A percentile compares a stretch with the other conserved stretches of the same genome.
Conservation (phyloP, 257 asterid genomes). For the Forsythia suspensa region DNA sequence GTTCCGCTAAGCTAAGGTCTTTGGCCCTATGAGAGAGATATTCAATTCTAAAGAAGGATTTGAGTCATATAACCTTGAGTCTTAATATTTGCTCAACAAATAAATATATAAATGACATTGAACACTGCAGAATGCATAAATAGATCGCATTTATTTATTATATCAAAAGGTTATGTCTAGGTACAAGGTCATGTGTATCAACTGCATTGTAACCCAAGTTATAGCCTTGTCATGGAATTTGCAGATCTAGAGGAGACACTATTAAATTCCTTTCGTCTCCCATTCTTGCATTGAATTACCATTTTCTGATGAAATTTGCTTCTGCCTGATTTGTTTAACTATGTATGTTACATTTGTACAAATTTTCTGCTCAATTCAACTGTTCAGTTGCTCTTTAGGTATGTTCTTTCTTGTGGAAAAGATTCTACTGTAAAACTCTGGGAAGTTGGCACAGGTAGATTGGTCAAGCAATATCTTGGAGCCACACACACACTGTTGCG, state of each 20-base stretch:
- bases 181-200: not conserved
- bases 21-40: not conserved
- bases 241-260: not conserved
- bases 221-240: not conserved
- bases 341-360: not conserved
- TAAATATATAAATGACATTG: not conserved
- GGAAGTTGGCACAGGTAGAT: conserved; percentile 75
- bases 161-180: not conserved
- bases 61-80: not conserved
- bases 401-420: conserved; percentile 73
- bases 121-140: not conserved
- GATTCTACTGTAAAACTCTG: conserved; percentile 80
- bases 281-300: not conserved
- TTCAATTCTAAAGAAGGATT: not conserved
- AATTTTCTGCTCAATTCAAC: conserved; percentile 25
- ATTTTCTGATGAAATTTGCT: not conserved
- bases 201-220: not conserved
- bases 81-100: not conserved
- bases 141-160: not conserved
- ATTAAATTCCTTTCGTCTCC: not conserved
- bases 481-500: conserved; percentile 59
- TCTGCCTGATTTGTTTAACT: conserved; percentile 12
- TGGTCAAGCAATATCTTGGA: conserved; percentile 70
- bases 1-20: not conserved
- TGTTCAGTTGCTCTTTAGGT: conserved; percentile 47